Base-by-base conservation (phyloP, 2,329 filamentous ascomycete species). In the Talaromyces sp. region DNA sequence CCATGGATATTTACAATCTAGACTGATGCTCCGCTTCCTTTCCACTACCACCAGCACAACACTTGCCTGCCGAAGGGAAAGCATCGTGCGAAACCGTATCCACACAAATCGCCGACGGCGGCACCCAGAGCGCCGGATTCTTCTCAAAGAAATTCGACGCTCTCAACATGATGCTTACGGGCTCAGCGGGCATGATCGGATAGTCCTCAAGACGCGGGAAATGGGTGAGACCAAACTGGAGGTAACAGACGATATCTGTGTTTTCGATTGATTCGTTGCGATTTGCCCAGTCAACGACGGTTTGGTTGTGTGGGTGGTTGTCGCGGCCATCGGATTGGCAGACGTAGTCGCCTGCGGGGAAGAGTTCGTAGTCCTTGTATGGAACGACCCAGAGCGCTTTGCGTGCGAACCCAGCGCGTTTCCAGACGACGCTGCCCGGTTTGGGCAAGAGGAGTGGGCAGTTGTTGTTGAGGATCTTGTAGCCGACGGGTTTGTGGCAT, bases 391-490 rank as follows among this genome's bases (percentile, higher is more conserved):
- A 91, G 1, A 97, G 88, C 2, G 92, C 90, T 73, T 97, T 92
- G 45, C 92, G 82, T 0, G 93, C 92, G 72, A 97, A 97, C 0
- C 90, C 91, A 1, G 93, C 93, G 22, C 93, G 85, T 79, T 96
- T 96, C 89, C 91, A 96, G 10, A 96, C 93, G 19, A 97, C 76
- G 1, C 90, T 88, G 1, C 89, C 89, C 66, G 90, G 87, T 80
- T 93, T 95, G 3, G 93, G 92, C 9, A 97, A 80, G 17, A 97
- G 80, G 0, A 83, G 80, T 0, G 93, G 90, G 0, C 93, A 89
- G 73, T 97, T 93, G 56, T 93, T 84, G 75, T 90, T 94, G 41
- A 97, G 91, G 1, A 97, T 86, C 83, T 97, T 97, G 78, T 97
- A 97, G 61, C 86, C 89, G 0, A 89, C 87, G 0, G 92, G 91